Evolutionary conservation across 1,139 yeast genomes (phyloP), one percentile per base, ranked within the genome.

Genomic region (Yamadazyma epiphylla): DNA sequence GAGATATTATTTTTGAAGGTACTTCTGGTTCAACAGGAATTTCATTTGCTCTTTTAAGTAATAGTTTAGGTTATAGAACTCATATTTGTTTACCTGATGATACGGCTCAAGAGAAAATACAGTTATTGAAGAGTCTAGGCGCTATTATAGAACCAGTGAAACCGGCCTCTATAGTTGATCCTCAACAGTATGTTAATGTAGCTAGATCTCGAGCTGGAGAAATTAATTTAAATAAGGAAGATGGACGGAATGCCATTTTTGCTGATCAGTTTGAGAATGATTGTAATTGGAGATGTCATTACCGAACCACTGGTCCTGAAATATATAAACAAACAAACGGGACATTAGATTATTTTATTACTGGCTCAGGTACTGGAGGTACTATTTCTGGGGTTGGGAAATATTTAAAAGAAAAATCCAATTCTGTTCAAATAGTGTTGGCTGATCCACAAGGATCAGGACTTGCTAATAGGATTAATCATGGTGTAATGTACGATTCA

Each of bases 391-490:
- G 98, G 3, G 94, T 88, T 2, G 74, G 94, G 0, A 70, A 68
- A 37, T 88, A 63, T 52, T 63, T 91, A 36, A 86, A 86, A 46
- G 76, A 74, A 36, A 60, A 29, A 14, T 42, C 60, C 13, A 55
- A 65, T 1, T 27, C 43, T 0, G 45, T 71, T 2, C 61, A 57
- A 27, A 70, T 78, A 1, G 66, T 85, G 1, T 62, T 91, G 22
- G 95, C 96, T 0, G 98, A 91, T 54, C 98, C 97, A 1, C 97
- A 87, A 49, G 98, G 98, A 0, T 80, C 94, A 9, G 98, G 98
- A 0, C 71, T 91, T 42, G 83, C 71, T 48, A 88, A 91, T 58
- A 65, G 95, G 38, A 75, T 91, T 34, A 86, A 86, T 47, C 79
- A 63, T 48, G 96, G 96, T 1, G 97, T 91, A 5, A 87, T 91